Conservation (phyloP, 371 early-diverging fungal genomes). For the Mycotypha africana region DNA sequence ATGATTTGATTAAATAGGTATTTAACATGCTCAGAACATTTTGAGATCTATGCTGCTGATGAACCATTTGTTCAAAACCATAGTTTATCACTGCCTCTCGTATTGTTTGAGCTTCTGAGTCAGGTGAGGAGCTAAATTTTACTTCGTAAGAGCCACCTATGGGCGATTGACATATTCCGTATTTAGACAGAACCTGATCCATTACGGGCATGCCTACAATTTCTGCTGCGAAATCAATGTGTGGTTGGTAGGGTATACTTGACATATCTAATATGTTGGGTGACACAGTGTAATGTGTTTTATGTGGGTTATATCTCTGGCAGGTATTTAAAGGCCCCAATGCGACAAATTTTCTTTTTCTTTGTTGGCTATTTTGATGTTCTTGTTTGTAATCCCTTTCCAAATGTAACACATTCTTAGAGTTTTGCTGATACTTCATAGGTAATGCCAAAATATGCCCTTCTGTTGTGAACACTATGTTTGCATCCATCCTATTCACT, state of each 20-base stretch:
- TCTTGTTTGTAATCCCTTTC: too few species aligned
- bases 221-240: slow-evolving; percentile 28
- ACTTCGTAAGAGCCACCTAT: too few species aligned
- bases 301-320: slow-evolving; percentile 6
- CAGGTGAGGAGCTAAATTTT: too few species aligned
- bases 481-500: slow-evolving; percentile 63
- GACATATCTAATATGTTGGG: slow-evolving; percentile 24
- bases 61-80: too few species aligned
- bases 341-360: background rate
- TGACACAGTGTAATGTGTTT: background rate
- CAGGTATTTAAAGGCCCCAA: slow-evolving; percentile 5
- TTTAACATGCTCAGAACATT: too few species aligned
- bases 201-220: slow-evolving; percentile 27
- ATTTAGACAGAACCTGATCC: too few species aligned
- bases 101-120: too few species aligned
- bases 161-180: too few species aligned
- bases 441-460: slow-evolving; percentile 65
- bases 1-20: too few species aligned
- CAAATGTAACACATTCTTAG: slow-evolving; percentile 4
- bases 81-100: too few species aligned
- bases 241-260: slow-evolving; percentile 21
- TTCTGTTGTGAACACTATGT: slow-evolving; percentile 89
- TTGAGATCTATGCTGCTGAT: too few species aligned
- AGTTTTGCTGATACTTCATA: slow-evolving; percentile 4
- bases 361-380: background rate